These are phyloP conservation scores for Pseudogymnoascus sp. DNA, from an alignment of 2,329 filamentous ascomycete species.

Conservation along the genomic window DNA sequence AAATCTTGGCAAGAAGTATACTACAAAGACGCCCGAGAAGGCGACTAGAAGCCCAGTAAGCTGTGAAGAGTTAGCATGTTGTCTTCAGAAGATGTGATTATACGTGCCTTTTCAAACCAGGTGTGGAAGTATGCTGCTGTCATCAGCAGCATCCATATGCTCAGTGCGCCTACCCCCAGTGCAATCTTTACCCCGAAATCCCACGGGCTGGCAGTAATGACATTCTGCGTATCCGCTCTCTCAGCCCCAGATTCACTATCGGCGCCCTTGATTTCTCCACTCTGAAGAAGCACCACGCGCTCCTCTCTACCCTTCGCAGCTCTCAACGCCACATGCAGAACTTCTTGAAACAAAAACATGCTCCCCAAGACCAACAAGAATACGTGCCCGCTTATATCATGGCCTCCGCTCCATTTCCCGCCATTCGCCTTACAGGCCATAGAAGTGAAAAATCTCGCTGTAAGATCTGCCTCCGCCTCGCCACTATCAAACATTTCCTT, in stretches of 20 bases:
- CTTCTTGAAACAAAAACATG: conserved; percentile 72
- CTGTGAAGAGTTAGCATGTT: conserved; percentile 23
- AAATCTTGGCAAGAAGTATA: conserved; percentile 42
- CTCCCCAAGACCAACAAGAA: conserved; percentile 84
- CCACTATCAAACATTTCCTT: conserved; percentile 40
- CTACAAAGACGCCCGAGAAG: conserved; percentile 37
- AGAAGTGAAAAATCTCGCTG: conserved; percentile 54
- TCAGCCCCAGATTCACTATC: conserved; percentile 20
- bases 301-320: conserved; percentile 46
- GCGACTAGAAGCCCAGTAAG: conserved; percentile 42
- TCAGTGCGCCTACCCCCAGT: conserved; percentile 56
- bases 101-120: conserved; percentile 84
- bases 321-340: conserved; percentile 51
- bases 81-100: not conserved
- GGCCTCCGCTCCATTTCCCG: conserved; percentile 82
- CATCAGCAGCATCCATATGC: conserved; percentile 96
- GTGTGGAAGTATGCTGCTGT: conserved; percentile 98
- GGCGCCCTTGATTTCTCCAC: conserved; percentile 56
- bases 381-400: conserved; percentile 93
- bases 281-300: conserved; percentile 53
- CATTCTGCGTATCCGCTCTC: conserved; percentile 15
- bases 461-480: conserved; percentile 35
- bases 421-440: conserved; percentile 75
- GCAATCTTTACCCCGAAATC: conserved; percentile 47
- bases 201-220: conserved; percentile 28